phyloP scores from a whole-genome alignment of 106 monocot genomes.

The Alisma plantagoaquatica region DNA sequence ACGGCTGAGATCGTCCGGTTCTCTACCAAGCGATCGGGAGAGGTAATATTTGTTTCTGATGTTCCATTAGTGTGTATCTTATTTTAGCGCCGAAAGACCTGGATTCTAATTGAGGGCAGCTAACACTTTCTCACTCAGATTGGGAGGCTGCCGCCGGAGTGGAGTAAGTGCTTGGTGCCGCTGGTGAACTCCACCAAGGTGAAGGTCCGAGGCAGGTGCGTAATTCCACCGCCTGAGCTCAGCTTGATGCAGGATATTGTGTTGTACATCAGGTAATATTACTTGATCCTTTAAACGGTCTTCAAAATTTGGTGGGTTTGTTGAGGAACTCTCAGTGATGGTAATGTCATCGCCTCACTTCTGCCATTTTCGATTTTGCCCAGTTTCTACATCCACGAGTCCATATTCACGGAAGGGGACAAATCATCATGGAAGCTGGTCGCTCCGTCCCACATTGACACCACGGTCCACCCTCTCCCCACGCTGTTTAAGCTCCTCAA shows the following conservation, averaged over 20 bases:
- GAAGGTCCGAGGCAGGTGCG: conserved; percentile 43
- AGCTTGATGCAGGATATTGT: conserved; percentile 61
- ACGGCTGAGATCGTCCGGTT: conserved; percentile 68
- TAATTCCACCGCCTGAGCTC: conserved; percentile 27
- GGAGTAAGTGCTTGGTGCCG: conserved; percentile 59
- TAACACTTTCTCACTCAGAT: conserved; percentile 37
- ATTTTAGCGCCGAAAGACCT: too few species aligned
- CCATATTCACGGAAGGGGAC: conserved; percentile 47
- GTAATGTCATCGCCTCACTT: too few species aligned
- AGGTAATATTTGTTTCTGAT: conserved; percentile 37
- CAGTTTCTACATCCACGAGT: conserved; percentile 79
- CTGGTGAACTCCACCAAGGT: conserved; percentile 70
- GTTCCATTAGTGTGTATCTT: too few species aligned
- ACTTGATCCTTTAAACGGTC: too few species aligned
- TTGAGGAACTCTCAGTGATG: too few species aligned
- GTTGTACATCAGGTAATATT: conserved; percentile 60
- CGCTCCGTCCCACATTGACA: conserved; percentile 23
- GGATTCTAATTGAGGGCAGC: not conserved
- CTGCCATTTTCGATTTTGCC: too few species aligned
- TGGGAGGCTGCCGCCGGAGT: conserved; percentile 64
- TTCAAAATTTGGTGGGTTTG: too few species aligned
- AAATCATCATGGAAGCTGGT: conserved; percentile 39
- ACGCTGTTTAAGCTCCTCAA: conserved; percentile 53
- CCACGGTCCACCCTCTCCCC: conserved; percentile 42
- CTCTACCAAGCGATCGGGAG: conserved; percentile 64